phyloP scores from a whole-genome alignment of 306 rosid genomes.

The Dalbergia oliveri region DNA sequence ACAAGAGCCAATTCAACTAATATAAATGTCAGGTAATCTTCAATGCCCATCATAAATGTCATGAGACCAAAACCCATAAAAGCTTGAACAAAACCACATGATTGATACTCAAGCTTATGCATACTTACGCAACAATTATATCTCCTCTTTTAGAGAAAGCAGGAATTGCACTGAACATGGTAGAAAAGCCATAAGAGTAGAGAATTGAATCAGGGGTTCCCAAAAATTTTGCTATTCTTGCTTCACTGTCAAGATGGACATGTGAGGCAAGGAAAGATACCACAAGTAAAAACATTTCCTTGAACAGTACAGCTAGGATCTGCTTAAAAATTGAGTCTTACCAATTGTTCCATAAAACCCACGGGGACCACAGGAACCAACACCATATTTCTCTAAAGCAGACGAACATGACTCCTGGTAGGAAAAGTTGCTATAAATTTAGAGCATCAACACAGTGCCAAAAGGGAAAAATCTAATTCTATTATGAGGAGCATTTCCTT shows the following conservation, averaged over 20 bases:
- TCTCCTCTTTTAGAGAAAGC: slow-evolving; percentile 96
- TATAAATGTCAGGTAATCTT: slow-evolving; percentile 22
- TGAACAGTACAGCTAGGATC: background rate
- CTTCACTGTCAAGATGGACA: slow-evolving; percentile 99
- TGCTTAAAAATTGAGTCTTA: slow-evolving; percentile 52
- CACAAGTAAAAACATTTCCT: slow-evolving; percentile 22
- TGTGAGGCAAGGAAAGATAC: slow-evolving; percentile 58
- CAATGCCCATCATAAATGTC: slow-evolving; percentile 17
- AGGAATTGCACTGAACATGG: slow-evolving; percentile 99
- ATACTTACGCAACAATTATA: slow-evolving; percentile 89
- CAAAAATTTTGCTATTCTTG: slow-evolving; percentile 93
- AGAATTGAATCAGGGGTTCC: slow-evolving; percentile 99
- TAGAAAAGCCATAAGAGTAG: slow-evolving; percentile 92
- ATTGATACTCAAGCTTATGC: slow-evolving; percentile 33
- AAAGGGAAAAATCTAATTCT: slow-evolving; percentile 1
- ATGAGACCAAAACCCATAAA: slow-evolving; percentile 15
- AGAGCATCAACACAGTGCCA: slow-evolving; percentile 14
- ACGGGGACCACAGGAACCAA: slow-evolving; percentile 99
- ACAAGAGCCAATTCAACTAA: background rate
- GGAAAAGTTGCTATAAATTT: slow-evolving; percentile 44
- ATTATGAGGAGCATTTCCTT: slow-evolving; percentile 51
- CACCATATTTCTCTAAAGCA: slow-evolving; percentile 97
- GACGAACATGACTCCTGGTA: slow-evolving; percentile 86
- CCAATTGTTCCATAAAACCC: slow-evolving; percentile 98
- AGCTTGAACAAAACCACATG: slow-evolving; percentile 16